A percentile compares a stretch with the other conserved stretches of the same genome.
Conservation (phyloP, 192 early-diverging fungal species). For the Rhizoclosmatium globosum region DNA sequence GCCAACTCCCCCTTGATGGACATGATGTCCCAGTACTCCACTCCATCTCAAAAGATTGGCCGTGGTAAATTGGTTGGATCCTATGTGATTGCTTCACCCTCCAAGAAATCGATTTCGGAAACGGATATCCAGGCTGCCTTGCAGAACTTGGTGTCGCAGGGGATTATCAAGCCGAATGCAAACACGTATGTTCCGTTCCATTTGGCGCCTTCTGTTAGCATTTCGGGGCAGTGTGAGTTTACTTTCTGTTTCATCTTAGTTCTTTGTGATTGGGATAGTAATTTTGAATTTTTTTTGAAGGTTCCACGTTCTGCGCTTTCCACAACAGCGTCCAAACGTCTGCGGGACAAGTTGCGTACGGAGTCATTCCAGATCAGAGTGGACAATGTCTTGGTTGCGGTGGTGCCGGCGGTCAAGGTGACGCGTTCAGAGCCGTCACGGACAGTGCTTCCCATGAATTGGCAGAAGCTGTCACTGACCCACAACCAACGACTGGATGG, state of each 20-base stretch:
- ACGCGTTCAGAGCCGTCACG: not conserved
- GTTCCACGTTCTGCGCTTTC: not conserved
- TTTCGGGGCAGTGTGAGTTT: not conserved
- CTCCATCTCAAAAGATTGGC: constrained; percentile 27
- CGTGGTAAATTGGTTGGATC: constrained; percentile 22
- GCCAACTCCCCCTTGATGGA: constrained; percentile 26
- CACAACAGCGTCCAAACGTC: not conserved
- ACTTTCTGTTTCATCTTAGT: not conserved
- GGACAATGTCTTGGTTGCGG: constrained; percentile 1
- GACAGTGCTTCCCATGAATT: not conserved
- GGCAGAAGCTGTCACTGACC: not conserved
- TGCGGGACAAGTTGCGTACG: not conserved
- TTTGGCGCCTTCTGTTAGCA: not conserved
- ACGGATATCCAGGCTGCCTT: not conserved
- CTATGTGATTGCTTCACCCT: not conserved
- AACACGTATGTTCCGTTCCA: constrained; percentile 14
- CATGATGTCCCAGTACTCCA: constrained; percentile 29
- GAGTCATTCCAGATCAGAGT: constrained; percentile 7
- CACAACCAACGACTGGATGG: not conserved
- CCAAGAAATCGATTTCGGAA: not conserved
- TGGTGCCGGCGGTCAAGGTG: not conserved
- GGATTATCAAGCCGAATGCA: not conserved
- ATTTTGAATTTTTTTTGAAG: not conserved
- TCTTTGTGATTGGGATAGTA: not conserved
- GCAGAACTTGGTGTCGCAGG: not conserved